Evolutionary conservation across 768 basidiomycete species (phyloP), one percentile per base, ranked within the genome.

Genomic region (Gyrodon lividus): DNA sequence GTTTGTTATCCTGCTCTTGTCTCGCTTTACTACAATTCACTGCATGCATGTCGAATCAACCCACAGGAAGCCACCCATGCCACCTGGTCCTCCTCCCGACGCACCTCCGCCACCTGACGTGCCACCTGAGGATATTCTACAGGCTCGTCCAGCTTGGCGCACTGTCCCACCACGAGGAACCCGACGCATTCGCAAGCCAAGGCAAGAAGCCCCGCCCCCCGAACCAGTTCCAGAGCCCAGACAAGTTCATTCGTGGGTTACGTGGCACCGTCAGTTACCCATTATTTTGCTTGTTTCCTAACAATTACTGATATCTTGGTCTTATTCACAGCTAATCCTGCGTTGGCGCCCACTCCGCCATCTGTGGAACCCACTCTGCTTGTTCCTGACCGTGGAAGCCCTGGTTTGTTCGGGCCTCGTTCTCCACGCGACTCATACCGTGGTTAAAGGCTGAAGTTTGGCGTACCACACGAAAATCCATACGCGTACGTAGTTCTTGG

Each of bases 321-420:
- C 41, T 26, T 52, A 41, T 42, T 28, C n/a, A 40, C 50, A 90
- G 88, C 87, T 39, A 76, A 88, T 69, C 82, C 82, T 6, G 62
- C 58, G 33, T 63, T 75, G 37, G 74, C 67, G 19, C 84, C 85
- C 3, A 84, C 86, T 5, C 80, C 86, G n/a, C 77, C 82, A 5
- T 78, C 81, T 3, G 68, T 77, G 46, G 78, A 81, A 50, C 76
- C 86, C 17, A 81, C 78, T 16, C 69, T 87, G 10, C 71, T 84
- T 31, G 81, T 86, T 20, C 84, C 86, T 24, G 78, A 77, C 10
- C 72, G 70, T 43, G 69, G 71, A 34, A 83, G 78, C 50, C 84
- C 82, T 38, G 88, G 89, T 26, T 68, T 92, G 54, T 92, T 92
- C 62, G 90, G 90, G 28, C 88, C 89, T 37, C 76, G 86, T 35